Conservation (phyloP, 192 early-diverging fungal genomes). For the Obelidium mucronatum region DNA sequence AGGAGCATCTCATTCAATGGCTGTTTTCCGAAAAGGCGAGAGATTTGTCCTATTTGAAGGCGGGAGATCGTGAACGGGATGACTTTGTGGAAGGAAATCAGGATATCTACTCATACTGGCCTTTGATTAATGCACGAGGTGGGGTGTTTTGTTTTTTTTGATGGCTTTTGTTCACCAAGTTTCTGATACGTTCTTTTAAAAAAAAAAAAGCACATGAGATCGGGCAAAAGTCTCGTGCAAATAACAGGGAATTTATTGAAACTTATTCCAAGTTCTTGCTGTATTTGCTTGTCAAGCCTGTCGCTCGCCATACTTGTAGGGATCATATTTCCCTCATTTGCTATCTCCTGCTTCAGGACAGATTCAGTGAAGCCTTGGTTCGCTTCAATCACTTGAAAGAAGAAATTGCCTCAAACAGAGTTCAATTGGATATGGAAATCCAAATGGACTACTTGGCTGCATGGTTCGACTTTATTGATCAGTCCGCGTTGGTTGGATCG, state of each 20-base stretch:
- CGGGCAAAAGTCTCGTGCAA: conserved; percentile 14
- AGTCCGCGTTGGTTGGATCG: neutral
- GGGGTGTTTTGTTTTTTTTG: neutral
- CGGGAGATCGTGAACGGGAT: conserved; percentile 4
- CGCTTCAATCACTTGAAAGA: neutral
- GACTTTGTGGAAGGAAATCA: neutral
- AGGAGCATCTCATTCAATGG: conserved; percentile 7
- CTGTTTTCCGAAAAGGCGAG: neutral
- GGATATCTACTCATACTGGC: conserved; percentile 29
- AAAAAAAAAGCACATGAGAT: conserved; percentile 28
- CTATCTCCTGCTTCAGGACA: conserved; percentile 29
- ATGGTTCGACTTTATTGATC: conserved; percentile 27
- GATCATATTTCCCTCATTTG: conserved; percentile 29
- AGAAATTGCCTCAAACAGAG: neutral
- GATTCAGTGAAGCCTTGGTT: conserved; percentile 14
- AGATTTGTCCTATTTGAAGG: conserved; percentile 5
- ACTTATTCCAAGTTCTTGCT: conserved; percentile 16
- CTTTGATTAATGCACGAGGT: conserved; percentile 35
- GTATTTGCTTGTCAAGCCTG: conserved; percentile 28
- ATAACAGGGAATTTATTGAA: conserved; percentile 25
- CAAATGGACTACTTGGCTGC: conserved; percentile 30
- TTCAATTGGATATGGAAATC: neutral
- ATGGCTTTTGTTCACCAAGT: neutral
- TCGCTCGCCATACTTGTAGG: neutral
- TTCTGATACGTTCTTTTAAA: neutral